A percentile compares a stretch with the other conserved stretches of the same genome.
These are phyloP conservation scores for Solanum ossicruentum DNA, from an alignment of 257 asterid species.

Conservation along the genomic window DNA sequence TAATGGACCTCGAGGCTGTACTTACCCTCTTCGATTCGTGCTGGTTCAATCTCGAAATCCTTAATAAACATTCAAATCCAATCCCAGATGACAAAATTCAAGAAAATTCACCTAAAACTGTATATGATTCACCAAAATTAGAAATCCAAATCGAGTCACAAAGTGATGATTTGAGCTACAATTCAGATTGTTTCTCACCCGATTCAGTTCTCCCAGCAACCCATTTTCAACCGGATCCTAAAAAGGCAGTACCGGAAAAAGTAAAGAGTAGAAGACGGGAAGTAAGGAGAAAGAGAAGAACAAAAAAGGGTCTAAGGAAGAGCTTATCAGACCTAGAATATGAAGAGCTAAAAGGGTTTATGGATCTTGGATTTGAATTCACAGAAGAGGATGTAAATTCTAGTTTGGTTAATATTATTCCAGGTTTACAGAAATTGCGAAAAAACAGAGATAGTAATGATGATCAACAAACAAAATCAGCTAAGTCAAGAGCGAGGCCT, in stretches of 20 bases:
- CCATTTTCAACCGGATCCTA: neutral
- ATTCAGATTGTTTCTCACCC: constrained; percentile 13
- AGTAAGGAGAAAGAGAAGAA: neutral
- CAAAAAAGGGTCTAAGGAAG: constrained; percentile 10
- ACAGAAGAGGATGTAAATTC: constrained; percentile 28
- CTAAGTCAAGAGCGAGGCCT: constrained; percentile 20
- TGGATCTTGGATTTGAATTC: constrained; percentile 58
- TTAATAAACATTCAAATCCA: neutral
- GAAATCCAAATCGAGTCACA: constrained; percentile 11
- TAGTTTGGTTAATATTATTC: constrained; percentile 26
- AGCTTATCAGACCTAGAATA: constrained; percentile 50
- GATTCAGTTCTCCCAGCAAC: constrained; percentile 17
- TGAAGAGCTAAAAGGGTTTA: constrained; percentile 50
- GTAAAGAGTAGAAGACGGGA: neutral
- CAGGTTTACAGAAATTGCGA: constrained; percentile 36
- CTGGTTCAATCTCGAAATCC: constrained; percentile 29
- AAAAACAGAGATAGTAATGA: neutral
- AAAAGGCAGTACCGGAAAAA: neutral
- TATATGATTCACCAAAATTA: neutral
- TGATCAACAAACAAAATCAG: neutral
- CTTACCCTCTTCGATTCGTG: constrained; percentile 24
- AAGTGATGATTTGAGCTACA: constrained; percentile 14
- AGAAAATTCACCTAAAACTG: neutral
- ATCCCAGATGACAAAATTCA: neutral
- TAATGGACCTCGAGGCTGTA: constrained; percentile 31